phyloP scores from a whole-genome alignment of 176 grass and related monocot species.

The Calamus simplicifolius region DNA sequence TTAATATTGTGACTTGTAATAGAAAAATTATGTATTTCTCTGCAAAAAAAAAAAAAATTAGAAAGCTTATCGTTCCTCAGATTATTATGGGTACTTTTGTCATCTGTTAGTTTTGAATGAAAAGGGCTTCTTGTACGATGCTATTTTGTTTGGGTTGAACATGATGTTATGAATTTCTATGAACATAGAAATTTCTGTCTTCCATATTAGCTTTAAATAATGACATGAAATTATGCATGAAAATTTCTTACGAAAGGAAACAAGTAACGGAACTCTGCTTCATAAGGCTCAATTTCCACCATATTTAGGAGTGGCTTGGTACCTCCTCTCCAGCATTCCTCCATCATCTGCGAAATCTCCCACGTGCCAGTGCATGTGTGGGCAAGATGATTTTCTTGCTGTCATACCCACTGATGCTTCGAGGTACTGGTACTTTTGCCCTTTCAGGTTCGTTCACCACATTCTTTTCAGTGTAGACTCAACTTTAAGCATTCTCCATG shows the following conservation, averaged over 20 bases:
- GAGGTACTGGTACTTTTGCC: slow-evolving; percentile 64
- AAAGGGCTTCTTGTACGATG: no score
- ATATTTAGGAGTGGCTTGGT: slow-evolving; percentile 20
- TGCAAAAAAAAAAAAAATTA: no score
- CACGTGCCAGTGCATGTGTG: slow-evolving; percentile 83
- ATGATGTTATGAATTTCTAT: no score
- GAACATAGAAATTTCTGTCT: no score
- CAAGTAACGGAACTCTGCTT: slow-evolving; percentile 63
- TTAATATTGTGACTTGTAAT: no score
- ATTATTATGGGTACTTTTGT: no score
- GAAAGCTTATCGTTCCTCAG: no score
- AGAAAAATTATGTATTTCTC: no score
- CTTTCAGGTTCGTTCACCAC: slow-evolving; percentile 66
- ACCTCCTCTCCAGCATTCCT: slow-evolving; percentile 43
- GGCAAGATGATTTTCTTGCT: slow-evolving; percentile 42
- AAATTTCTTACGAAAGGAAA: slow-evolving; percentile 26
- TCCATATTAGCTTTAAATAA: no score
- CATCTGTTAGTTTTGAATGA: no score
- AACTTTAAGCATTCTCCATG: slow-evolving; percentile 23
- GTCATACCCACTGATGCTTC: slow-evolving; percentile 38
- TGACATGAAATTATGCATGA: no score
- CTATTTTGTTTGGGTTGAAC: no score
- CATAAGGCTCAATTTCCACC: slow-evolving; percentile 51
- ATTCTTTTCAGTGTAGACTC: slow-evolving; percentile 68
- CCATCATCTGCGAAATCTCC: slow-evolving; percentile 75